phyloP scores from a whole-genome alignment of 345 rosid species.

The Citrus hindsii region DNA sequence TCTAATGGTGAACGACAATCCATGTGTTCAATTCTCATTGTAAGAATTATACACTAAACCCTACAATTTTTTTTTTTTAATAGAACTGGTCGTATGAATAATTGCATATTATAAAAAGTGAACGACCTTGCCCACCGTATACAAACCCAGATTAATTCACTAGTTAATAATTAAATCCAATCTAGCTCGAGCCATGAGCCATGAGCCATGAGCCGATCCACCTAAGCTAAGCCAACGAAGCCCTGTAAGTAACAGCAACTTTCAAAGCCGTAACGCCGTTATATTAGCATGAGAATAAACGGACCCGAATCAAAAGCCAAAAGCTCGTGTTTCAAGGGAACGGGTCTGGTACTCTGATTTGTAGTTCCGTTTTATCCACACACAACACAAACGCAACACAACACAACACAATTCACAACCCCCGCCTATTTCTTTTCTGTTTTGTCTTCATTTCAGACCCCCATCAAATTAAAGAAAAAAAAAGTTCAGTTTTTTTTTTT shows the following conservation, averaged over 20 bases:
- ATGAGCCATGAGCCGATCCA: not conserved
- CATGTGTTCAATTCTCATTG: too few species aligned
- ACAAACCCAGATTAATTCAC: not conserved
- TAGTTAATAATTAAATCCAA: not conserved
- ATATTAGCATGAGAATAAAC: not conserved
- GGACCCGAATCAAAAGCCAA: not conserved
- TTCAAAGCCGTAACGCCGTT: conserved; percentile 26
- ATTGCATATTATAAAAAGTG: too few species aligned
- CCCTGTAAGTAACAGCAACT: not conserved
- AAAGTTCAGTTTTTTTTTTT: too few species aligned
- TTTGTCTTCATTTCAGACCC: conserved; percentile 30
- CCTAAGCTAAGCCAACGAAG: not conserved
- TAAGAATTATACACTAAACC: too few species aligned
- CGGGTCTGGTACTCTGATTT: conserved; percentile 13
- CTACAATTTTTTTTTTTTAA: too few species aligned
- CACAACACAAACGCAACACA: too few species aligned
- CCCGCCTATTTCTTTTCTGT: conserved; percentile 32
- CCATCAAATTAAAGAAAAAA: not conserved
- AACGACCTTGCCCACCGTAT: not conserved
- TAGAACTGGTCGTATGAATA: too few species aligned
- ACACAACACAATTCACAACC: not conserved
- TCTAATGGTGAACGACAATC: too few species aligned
- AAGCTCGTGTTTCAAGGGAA: conserved; percentile 12
- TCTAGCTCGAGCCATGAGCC: not conserved
- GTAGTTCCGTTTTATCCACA: conserved; percentile 7